Evolutionary conservation across 1,284 basidiomycete species (phyloP), one percentile per base, ranked within the genome.

Genomic region (Cronartium quercuum): DNA sequence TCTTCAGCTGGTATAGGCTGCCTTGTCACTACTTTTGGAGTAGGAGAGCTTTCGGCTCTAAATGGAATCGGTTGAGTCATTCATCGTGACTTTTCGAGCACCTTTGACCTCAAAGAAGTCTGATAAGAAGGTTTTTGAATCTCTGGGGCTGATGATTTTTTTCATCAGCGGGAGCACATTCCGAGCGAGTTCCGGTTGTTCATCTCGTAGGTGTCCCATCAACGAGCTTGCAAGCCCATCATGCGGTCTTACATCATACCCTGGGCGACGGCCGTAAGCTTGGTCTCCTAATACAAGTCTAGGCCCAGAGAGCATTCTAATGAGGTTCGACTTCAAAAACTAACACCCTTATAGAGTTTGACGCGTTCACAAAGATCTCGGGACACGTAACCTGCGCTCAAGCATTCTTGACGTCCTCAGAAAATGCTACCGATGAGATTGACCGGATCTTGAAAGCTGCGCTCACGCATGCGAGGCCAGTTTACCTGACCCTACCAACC

Each of bases 151-250:
- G 44, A 75, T 71, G 76, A 42, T 12, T n/a, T 5, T 18, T 35
- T 34, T 57, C 79, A 76, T 82, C 83, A n/a, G 83, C 84, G 2
- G 84, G 84, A 24, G 79, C 80, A 63, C 82, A 84, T 68, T 89
- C 91, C 35, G 94, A 98, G 83, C 90, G 92, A 83, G 88, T 98
- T 5, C 94, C 94, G 7, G 86, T 98, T 3, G 85, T 98, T 6
- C 94, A 98, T 81, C 87, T 98, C 64, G 94, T 90, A 65, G 94
- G 94, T 75, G 88, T 88, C 0, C 94, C 94, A 0, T 90, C 87
- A 77, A 91, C 89, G 1, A 78, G 83, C 13, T 88, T 91, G 77
- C 88, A 91, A 78, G 88, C 86, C 38, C 77, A 79, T 18, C 78
- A 80, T 6, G 79, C 80, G 2, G 74, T 83, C 41, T 78, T 84